Conservation (phyloP, 2,329 filamentous ascomycete species). For the Diaporthe capsici region DNA sequence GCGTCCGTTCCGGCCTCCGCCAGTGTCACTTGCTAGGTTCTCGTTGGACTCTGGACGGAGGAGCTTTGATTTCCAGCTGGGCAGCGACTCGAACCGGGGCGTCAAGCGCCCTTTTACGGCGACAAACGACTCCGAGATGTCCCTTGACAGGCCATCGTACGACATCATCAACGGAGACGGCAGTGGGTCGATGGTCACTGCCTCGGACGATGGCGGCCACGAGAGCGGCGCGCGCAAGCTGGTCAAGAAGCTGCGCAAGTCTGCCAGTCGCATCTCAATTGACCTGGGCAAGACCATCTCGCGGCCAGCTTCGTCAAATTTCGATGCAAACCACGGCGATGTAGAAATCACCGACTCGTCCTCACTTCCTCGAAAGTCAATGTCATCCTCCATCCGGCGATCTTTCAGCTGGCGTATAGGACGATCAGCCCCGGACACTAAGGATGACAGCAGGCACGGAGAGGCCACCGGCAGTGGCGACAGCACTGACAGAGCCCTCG, state of each 20-base stretch:
- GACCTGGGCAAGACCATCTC: constrained; percentile 51
- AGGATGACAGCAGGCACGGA: background rate
- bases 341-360: constrained; percentile 27
- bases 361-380: constrained; percentile 30
- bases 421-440: constrained; percentile 1
- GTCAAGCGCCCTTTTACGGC: constrained; percentile 40
- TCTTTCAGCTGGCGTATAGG: constrained; percentile 38
- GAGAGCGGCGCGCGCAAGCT: constrained; percentile 52
- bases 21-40: constrained; percentile 37
- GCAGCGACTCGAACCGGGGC: constrained; percentile 52
- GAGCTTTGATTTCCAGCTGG: constrained; percentile 30
- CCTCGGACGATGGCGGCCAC: constrained; percentile 39
- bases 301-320: constrained; percentile 6
- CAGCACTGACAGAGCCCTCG: background rate
- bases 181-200: constrained; percentile 48
- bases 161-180: constrained; percentile 54
- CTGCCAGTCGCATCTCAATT: constrained; percentile 58
- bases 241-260: constrained; percentile 69
- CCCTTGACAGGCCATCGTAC: constrained; percentile 52
- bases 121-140: constrained; percentile 36
- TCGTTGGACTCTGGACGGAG: constrained; percentile 32
- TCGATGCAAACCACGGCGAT: constrained; percentile 24
- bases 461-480: background rate
- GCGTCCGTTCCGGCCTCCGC: constrained; percentile 32
- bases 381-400: constrained; percentile 35